Conservation (phyloP, 73 alveolate species). For the Paramecium biaurelia region DNA sequence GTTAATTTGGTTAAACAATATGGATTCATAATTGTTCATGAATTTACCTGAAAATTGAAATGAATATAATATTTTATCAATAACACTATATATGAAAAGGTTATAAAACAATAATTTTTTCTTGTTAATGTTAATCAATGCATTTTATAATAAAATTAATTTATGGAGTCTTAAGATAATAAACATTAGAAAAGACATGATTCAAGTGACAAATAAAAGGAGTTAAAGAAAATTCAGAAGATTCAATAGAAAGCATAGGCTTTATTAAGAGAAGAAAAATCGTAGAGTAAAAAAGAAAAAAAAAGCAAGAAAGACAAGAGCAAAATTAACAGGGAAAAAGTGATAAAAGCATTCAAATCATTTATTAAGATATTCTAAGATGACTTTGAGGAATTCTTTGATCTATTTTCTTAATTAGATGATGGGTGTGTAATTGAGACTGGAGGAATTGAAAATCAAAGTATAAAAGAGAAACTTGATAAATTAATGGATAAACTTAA, state of each 20-base stretch:
- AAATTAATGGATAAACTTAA: slow-evolving; percentile 13
- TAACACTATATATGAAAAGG: too few relatives aligned
- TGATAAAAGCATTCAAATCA: neutral
- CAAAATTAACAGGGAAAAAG: slow-evolving; percentile 13
- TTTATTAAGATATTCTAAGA: slow-evolving; percentile 17
- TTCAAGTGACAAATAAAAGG: neutral
- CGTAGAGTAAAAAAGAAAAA: neutral
- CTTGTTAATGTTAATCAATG: neutral
- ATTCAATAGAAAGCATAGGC: neutral
- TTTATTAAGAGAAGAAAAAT: neutral
- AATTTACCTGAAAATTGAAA: too few relatives aligned
- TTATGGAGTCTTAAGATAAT: neutral
- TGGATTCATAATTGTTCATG: too few relatives aligned
- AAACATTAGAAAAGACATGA: neutral
- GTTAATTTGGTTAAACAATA: too few relatives aligned
- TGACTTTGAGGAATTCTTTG: slow-evolving; percentile 15
- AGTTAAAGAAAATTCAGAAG: slow-evolving; percentile 19
- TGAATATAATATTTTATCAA: too few relatives aligned
- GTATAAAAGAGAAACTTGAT: neutral
- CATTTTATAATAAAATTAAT: neutral
- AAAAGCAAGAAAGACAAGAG: neutral
- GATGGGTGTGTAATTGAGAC: slow-evolving; percentile 31
- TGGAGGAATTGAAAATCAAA: neutral
- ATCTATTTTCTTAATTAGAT: neutral
- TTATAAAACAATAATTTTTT: too few relatives aligned